Base-by-base conservation (phyloP, 2,329 filamentous ascomycete species). In the Trichoderma koningiopsis region DNA sequence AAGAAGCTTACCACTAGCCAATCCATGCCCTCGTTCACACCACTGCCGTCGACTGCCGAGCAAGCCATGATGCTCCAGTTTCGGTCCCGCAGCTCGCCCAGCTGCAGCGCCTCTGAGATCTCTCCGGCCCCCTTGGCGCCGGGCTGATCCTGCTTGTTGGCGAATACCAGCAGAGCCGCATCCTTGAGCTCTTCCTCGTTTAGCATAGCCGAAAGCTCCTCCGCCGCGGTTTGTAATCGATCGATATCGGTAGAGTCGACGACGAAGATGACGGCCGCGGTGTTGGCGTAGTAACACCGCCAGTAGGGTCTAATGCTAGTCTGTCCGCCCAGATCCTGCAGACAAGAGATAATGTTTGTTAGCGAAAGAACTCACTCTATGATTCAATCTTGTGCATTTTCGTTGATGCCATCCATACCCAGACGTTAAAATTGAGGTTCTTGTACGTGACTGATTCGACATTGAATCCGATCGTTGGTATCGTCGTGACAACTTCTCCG, bases 31-130 rank as follows among this genome's bases (percentile, higher is more conserved):
- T 99, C 96, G 72, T 91, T 93, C 56, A 99, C 92, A 79, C 96
- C 96, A 76, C 92, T 92, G 55, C 96, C 96, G 78, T 97, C 96
- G 68, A 99, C 95, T 16, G 96, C 96, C 73, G 93, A 97, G 81
- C 96, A 99, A 27, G 94, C 95, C 79, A 99, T 94, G 78, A 99
- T 99, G 81, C 94, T 98, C 96, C 96, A 99, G 85, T 98, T 99
- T 76, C 96, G 88, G 81, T 99, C 96, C 76, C 95, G 91, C 78
- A 99, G 83, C 81, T 97, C 94, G 66, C 93, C 94, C 74, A 99
- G 82, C 76, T 91, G 91, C 80, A 99, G 82, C 60, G 94, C 95
- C 82, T 98, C 95, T 68, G 93, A 97, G 72, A 99, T 99, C 80
- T 98, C 96, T 22, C 94, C 96, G 1, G 96, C 96, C 2, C 95